Conservation (phyloP, 2,329 filamentous ascomycete species). For the Sarocladium brachiariae region DNA sequence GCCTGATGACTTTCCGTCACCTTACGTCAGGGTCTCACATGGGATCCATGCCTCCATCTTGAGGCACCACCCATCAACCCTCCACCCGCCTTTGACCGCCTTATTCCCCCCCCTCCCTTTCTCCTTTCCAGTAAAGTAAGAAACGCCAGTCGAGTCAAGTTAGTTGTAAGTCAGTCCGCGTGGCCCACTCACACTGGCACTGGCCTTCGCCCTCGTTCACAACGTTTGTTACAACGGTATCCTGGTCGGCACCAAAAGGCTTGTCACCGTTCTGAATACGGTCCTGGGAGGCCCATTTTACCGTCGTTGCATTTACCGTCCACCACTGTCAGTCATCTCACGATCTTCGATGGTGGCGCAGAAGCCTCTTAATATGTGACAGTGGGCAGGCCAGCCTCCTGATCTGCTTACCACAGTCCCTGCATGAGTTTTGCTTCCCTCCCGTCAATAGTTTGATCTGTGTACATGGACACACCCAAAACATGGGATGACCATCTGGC, state of each 20-base stretch:
- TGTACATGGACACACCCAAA: constrained; percentile 1
- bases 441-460: constrained; percentile 8
- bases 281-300: background rate
- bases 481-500: too few relatives aligned
- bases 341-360: constrained; percentile 10
- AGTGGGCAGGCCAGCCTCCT: background rate
- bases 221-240: background rate
- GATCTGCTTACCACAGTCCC: constrained; percentile 1
- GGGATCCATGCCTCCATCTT: background rate
- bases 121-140: too few relatives aligned
- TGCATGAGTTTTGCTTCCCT: constrained; percentile 8
- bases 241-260: constrained; percentile 1
- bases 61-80: background rate
- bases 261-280: background rate
- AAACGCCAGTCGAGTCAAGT: background rate
- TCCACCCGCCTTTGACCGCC: background rate
- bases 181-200: background rate
- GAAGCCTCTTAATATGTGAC: constrained; percentile 6
- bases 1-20: background rate
- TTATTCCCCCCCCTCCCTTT: background rate
- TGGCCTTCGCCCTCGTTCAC: too few relatives aligned
- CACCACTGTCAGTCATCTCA: constrained; percentile 6
- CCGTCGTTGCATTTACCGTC: background rate
- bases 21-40: constrained; percentile 6
- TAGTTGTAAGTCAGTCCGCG: background rate